Evolutionary conservation across 148 eudicot species (phyloP), one percentile per base, ranked within the genome.

Genomic region (Camellia lanceoleosa): DNA sequence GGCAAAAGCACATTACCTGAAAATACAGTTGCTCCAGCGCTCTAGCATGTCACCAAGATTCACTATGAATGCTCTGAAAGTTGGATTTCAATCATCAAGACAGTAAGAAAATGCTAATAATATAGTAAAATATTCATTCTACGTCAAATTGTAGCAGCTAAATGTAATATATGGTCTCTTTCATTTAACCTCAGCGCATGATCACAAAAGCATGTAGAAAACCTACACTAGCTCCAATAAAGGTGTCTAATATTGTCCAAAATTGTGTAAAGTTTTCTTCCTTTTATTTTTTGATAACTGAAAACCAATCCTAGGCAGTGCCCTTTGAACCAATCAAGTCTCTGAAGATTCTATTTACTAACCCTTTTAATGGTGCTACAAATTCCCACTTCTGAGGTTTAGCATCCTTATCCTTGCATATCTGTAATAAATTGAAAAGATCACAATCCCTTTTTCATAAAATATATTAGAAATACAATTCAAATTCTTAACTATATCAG

Each of bases 41-140:
- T 95, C 99, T 74, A 95, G 87, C 99, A 95, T 89, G 87, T 95
- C 99, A 85, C 92, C 99, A 74, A 95, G 85, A 85, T 95, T 95
- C 80, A 95, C 98, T 78, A 95, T 81, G 80, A 95, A 95, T 63
- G 97, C 96, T 86, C 99, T 96, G 91, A 60, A 80, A 77, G 43
- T 51, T 41, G 66, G 44, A 60, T 47, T 60, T 4, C 75, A 75
- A 23, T n/a, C 52, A 75, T 51, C 54, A 79, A 74, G 12, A 79
- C 38, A 79, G 44, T 69, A 58, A 47, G 23, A 20, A 12, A 46
- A n/a, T 44, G 19, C 20, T 14, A 19, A 6, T 69, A n/a, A 43
- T 16, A 69, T 8, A 3, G 13, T 5, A 67, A 47, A 66, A 5
- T 1, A 43, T 5, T 13, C 55, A 47, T 43, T 69, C 68, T 55